Base-by-base conservation (phyloP, 495 filamentous ascomycete genomes). In the Penicillium pulvis region DNA sequence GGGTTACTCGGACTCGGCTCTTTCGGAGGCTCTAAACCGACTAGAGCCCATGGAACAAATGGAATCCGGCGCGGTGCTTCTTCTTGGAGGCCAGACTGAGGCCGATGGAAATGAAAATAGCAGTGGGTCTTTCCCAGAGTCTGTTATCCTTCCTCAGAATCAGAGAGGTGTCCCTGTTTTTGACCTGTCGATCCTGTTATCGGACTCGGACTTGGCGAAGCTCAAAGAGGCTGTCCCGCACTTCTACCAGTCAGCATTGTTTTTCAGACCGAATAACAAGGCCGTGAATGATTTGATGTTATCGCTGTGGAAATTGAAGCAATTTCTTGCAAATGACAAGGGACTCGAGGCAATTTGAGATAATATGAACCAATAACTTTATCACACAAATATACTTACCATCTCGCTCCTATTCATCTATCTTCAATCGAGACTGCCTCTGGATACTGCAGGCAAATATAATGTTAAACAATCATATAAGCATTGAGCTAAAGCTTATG, bases 291-390 rank as follows among this genome's bases (percentile, higher is more conserved):
- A 79, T 8, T 58, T 85, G 43, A 79, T 91, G 69, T 48, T 83
- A 60, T 66, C 75, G 43, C 61, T 93, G 43, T 91, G 89, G 89
- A 87, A 84, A 62, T 64, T 92, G 16, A 83, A 90, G 60, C 85
- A 81, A 0, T 90, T 83, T 59, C 31, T 88, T 6, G 60, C 58
- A 26, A 54, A 60, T 42, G 68, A 69, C 10, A 43, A 30, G 14
- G 20, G 28, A 10, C 14, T 56, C 6, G 54, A 47, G 14, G 19
- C 9, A 42, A 11, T 19, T 5, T 41, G 35, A 41, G 5, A 17
- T 28, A 12, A 47, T 26, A 23, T 47, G 20, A 16, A 45, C 7
- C 7, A 47, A 14, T 9, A 47, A 6, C 9, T 20, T 45, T 20
- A 9, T 45, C n/a, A 45, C 12, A 19, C 9, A 9, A 7, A 45